Base-by-base conservation (phyloP, 768 basidiomycete genomes). In the Kwoniella bestiolae region DNA sequence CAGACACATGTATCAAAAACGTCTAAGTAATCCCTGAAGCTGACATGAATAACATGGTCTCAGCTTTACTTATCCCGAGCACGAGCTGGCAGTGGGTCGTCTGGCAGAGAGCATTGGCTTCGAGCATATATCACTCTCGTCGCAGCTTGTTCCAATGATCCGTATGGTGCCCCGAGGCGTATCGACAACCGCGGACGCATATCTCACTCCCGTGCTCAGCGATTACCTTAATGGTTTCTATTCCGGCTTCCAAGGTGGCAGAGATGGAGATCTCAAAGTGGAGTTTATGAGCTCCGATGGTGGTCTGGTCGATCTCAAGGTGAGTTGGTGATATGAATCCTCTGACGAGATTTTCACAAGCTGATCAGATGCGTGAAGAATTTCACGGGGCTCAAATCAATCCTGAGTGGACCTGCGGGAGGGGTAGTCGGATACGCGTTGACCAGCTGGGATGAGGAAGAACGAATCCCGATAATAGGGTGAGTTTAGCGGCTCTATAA, bases 341-440 rank as follows among this genome's bases (percentile, higher is more conserved):
- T n/a, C 26, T n/a, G n/a, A n/a, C n/a, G n/a, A n/a, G n/a, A n/a
- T n/a, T 31, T 31, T 50, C 38, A 21, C 34, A 3, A 25, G 25
- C 41, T 18, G 7, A 21, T 46, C 11, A 44, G 7, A 49, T 69
- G 58, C 29, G 56, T 62, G 61, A 80, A 86, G 63, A 90, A 91
- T 73, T 97, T 98, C 79, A 92, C 91, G 0, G 95, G 94, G 0
- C 82, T 98, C 71, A 94, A 94, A 85, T 92, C 90, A 68, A 94
- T 97, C 68, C 81, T 96, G 38, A 92, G 91, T 71, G 82, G 82
- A 2, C 95, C 94, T 0, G 95, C 94, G 0, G 94, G 94, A 2
- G 94, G 94, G 3, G 95, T 98, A 4, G 95, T 98, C 0, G 95
- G 95, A 0, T 95, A 91, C 73, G 92, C 94, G 0, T 82, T 93